Conservation (phyloP, 345 rosid genomes). For the Gossypium sturtianum region DNA sequence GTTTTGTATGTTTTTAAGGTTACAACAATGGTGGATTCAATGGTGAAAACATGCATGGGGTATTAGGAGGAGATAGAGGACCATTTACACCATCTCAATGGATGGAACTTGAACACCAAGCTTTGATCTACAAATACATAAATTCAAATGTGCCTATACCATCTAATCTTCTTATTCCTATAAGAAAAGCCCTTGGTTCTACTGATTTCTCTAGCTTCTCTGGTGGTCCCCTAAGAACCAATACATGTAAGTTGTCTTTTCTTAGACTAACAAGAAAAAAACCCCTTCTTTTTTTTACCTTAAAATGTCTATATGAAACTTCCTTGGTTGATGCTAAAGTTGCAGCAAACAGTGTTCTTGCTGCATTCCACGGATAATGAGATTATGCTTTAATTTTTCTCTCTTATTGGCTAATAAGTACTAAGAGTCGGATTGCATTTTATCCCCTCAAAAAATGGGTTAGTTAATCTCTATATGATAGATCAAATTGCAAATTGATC, state of each 20-base stretch:
- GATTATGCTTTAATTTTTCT: not conserved
- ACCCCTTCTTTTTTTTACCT: not conserved
- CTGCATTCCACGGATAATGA: not conserved
- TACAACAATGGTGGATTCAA: conserved; percentile 27
- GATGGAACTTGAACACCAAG: conserved; percentile 93
- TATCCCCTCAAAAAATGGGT: no score
- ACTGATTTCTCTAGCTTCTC: conserved; percentile 38
- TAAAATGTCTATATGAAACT: not conserved
- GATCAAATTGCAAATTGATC: no score
- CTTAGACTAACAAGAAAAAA: not conserved
- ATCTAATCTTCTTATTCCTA: conserved; percentile 62
- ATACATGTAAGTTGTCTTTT: conserved; percentile 42
- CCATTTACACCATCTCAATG: conserved; percentile 71
- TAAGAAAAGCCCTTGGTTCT: conserved; percentile 63
- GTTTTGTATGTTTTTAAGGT: conserved; percentile 25
- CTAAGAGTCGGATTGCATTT: no score
- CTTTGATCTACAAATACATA: conserved; percentile 82
- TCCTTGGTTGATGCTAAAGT: not conserved
- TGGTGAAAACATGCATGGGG: conserved; percentile 36
- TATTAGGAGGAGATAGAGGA: conserved; percentile 37
- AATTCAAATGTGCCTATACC: conserved; percentile 76
- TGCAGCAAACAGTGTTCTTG: not conserved
- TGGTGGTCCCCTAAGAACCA: conserved; percentile 40
- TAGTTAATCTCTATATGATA: no score
- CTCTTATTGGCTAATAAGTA: not conserved